Percentiles rank a stretch among this genome's conserved stretches.
These are phyloP conservation scores for Solanum piurae DNA, from an alignment of 257 asterid genomes.

Conservation along the genomic window DNA sequence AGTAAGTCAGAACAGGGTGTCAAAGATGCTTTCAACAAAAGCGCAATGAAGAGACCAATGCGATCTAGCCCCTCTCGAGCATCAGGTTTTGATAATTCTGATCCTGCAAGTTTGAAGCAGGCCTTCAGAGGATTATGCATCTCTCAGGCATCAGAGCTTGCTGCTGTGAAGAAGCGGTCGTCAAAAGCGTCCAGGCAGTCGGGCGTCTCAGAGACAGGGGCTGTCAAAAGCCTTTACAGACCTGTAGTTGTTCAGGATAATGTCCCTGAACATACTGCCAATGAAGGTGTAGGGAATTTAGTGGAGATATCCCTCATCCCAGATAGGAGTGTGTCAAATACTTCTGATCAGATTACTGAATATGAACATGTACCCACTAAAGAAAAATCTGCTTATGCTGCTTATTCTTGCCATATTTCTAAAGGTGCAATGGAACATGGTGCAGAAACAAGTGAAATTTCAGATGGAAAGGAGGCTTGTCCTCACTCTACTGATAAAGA, in stretches of 20 bases:
- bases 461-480: conserved; percentile 2
- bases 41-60: conserved; percentile 90
- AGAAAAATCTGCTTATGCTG: conserved; percentile 7
- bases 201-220: conserved; percentile 31
- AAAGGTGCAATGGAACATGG: background rate
- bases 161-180: conserved; percentile 62
- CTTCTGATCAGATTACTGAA: conserved; percentile 12
- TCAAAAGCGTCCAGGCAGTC: conserved; percentile 39
- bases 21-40: conserved; percentile 30
- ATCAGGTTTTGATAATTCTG: conserved; percentile 62
- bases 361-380: conserved; percentile 9
- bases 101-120: conserved; percentile 73
- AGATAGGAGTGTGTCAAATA: conserved; percentile 28
- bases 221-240: conserved; percentile 33
- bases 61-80: conserved; percentile 35
- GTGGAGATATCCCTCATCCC: conserved; percentile 52
- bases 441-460: background rate
- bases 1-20: conserved; percentile 16
- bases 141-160: conserved; percentile 96
- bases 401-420: conserved; percentile 8
- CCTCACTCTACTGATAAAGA: conserved; percentile 5
- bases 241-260: conserved; percentile 24
- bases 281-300: conserved; percentile 27
- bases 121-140: conserved; percentile 90
- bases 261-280: conserved; percentile 18